phyloP scores from a whole-genome alignment of 371 early-diverging fungal species.

The Lichtheimia ornata region DNA sequence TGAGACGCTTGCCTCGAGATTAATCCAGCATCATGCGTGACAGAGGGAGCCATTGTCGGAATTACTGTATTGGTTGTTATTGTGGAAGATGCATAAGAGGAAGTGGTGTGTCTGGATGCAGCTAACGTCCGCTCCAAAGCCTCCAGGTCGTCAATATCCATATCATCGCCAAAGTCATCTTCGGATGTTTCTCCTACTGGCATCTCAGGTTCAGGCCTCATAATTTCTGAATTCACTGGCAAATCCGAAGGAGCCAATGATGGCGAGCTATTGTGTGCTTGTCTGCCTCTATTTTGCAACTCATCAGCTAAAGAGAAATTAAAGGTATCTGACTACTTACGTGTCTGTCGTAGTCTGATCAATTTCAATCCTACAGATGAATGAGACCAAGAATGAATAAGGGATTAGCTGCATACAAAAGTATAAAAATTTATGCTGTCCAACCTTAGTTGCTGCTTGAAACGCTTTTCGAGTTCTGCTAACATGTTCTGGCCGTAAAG shows the following conservation, averaged over 20 bases:
- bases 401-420: not conserved
- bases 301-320: not conserved
- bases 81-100: too few species aligned
- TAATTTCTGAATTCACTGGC: too few species aligned
- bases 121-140: not conserved
- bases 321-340: not conserved
- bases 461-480: conserved; percentile 24
- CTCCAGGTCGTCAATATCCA: not conserved
- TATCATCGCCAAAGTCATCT: conserved; percentile 2
- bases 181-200: not conserved
- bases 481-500: conserved; percentile 36
- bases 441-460: conserved; percentile 26
- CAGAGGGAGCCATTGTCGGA: not conserved
- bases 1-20: not conserved
- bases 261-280: too few species aligned
- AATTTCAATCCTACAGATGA: not conserved
- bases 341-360: not conserved
- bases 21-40: not conserved
- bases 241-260: too few species aligned
- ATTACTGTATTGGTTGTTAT: not conserved
- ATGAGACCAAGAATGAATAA: not conserved
- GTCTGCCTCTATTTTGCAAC: too few species aligned
- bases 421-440: not conserved
- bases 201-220: not conserved
- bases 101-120: too few species aligned